Conservation (phyloP, 352 stramenopile genomes). For the Phytophthora aleatoria region DNA sequence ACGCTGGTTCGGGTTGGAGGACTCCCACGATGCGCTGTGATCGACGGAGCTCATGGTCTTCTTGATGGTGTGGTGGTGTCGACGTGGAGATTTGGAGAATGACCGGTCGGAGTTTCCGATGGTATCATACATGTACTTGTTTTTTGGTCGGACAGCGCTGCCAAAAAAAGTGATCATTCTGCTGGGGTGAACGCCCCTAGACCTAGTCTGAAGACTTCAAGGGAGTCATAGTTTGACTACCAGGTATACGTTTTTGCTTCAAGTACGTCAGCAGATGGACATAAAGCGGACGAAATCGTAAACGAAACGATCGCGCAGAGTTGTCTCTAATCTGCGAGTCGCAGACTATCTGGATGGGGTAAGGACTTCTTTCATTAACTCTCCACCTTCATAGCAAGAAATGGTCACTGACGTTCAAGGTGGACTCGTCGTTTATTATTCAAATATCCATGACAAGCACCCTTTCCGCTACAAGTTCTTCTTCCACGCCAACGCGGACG, state of each 20-base stretch:
- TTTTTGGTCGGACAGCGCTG: not conserved
- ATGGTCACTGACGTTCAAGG: too few species aligned
- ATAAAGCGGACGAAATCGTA: constrained; percentile 20
- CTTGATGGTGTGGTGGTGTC: constrained; percentile 4
- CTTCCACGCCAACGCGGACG: constrained; percentile 63
- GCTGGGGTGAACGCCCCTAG: constrained; percentile 17
- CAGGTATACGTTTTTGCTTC: not conserved
- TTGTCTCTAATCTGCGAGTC: constrained; percentile 12
- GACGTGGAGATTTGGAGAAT: constrained; percentile 27
- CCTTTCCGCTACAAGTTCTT: constrained; percentile 19
- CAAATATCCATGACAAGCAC: not conserved
- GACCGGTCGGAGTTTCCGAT: not conserved
- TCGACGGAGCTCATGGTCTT: constrained; percentile 21
- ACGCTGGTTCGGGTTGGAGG: constrained; percentile 41
- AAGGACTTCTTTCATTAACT: not conserved
- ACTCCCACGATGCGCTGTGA: constrained; percentile 28
- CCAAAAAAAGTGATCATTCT: constrained; percentile 7
- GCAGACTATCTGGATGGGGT: not conserved
- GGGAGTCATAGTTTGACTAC: not conserved
- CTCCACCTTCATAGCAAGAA: not conserved
- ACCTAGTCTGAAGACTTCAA: constrained; percentile 4
- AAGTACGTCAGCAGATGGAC: constrained; percentile 22
- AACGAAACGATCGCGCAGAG: constrained; percentile 11
- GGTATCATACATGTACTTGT: not conserved
- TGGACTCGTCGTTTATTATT: not conserved